Evolutionary conservation across 768 basidiomycete species (phyloP), one percentile per base, ranked within the genome.

Genomic region (Goffeauzyma gilvescens): DNA sequence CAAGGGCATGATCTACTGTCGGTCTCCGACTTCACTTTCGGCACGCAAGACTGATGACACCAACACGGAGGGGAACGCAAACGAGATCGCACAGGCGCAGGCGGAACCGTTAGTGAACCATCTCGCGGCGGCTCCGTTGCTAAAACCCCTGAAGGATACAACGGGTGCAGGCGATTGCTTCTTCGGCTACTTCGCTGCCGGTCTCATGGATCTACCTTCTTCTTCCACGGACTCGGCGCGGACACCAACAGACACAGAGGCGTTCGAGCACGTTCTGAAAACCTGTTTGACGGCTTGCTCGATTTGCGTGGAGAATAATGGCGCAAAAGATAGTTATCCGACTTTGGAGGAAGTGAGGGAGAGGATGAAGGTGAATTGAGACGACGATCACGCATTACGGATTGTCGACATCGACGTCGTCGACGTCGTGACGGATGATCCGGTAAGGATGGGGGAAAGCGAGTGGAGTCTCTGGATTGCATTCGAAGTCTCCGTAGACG

Each of bases 151-250:
- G 5, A 54, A 47, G 41, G 63, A 64, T 43, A 62, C 59, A 3
- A 64, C 63, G 2, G 63, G 63, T 15, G 63, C 63, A 8, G 63
- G 63, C 10, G 63, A 64, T 44, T 60, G 59, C 42, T 64, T 64
- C 41, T 52, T 59, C 10, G 63, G 63, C 5, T 59, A 53, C 33
- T 58, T 64, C 24, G 57, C 51, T 3, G 57, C 59, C 15, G 63
- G 60, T 2, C 36, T 64, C 38, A 55, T 62, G 58, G 18, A n/a
- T n/a, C n/a, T n/a, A n/a, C n/a, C n/a, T n/a, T n/a, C n/a, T n/a
- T n/a, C n/a, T n/a, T n/a, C n/a, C n/a, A n/a, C n/a, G n/a, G n/a
- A n/a, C n/a, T n/a, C n/a, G n/a, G n/a, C n/a, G n/a, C n/a, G n/a
- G n/a, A n/a, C n/a, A n/a, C n/a, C n/a, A n/a, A n/a, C n/a, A 31